phyloP scores from a whole-genome alignment of 2,329 filamentous ascomycete species.

The Ceratocystis colombiana region DNA sequence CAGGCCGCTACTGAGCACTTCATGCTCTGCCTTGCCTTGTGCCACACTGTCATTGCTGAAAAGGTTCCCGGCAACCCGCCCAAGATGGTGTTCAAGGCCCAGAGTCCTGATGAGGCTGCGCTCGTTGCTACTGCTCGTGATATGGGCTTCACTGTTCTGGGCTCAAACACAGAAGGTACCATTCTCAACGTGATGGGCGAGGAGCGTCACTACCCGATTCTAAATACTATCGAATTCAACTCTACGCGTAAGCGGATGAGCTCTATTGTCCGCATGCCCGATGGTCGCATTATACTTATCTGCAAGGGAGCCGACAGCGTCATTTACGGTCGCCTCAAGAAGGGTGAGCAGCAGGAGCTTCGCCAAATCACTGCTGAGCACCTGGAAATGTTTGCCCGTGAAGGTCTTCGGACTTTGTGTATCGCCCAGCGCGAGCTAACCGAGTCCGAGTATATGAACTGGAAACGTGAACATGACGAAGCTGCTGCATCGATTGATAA shows the following conservation, averaged over 20 bases:
- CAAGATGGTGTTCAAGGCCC: slow-evolving; percentile 88
- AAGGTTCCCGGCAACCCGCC: slow-evolving; percentile 80
- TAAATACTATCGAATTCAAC: slow-evolving; percentile 97
- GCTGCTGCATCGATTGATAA: slow-evolving; percentile 75
- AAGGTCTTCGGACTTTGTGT: slow-evolving; percentile 88
- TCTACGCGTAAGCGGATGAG: slow-evolving; percentile 92
- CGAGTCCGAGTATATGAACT: slow-evolving; percentile 73
- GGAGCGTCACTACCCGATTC: slow-evolving; percentile 72
- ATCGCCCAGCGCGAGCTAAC: slow-evolving; percentile 73
- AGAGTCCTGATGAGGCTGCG: slow-evolving; percentile 92
- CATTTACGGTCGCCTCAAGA: slow-evolving; percentile 83
- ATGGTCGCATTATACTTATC: slow-evolving; percentile 79
- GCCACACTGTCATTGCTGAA: slow-evolving; percentile 92
- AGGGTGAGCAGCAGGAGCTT: slow-evolving; percentile 75
- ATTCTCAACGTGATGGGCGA: slow-evolving; percentile 78
- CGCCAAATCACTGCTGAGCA: slow-evolving; percentile 80
- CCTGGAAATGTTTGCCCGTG: slow-evolving; percentile 90
- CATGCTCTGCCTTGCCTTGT: slow-evolving; percentile 91
- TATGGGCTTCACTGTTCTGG: slow-evolving; percentile 86
- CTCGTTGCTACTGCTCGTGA: slow-evolving; percentile 90
- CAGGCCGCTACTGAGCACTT: slow-evolving; percentile 72
- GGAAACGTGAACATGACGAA: slow-evolving; percentile 78
- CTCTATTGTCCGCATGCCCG: slow-evolving; percentile 88
- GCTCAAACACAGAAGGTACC: slow-evolving; percentile 67
- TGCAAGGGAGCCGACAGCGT: slow-evolving; percentile 97